These are phyloP conservation scores for Aspergillus carlsbadensis DNA, from an alignment of 495 filamentous ascomycete species.

Conservation along the genomic window DNA sequence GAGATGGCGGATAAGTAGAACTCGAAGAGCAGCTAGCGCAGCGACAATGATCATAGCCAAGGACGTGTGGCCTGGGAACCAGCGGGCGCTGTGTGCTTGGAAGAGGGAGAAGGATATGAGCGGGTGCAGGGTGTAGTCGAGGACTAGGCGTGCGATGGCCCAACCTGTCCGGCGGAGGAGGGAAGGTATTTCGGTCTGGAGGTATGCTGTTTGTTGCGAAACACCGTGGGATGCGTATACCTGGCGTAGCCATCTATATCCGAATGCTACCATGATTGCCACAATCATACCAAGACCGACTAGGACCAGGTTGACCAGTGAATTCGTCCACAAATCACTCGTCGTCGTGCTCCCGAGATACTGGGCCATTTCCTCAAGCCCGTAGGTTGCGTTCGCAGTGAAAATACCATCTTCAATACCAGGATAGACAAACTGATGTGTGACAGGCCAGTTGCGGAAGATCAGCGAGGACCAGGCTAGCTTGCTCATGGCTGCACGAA, in stretches of 20 bases:
- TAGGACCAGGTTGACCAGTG: slow-evolving; percentile 15
- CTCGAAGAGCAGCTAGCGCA: neutral
- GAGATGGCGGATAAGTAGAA: slow-evolving; percentile 3
- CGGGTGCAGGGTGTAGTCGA: slow-evolving; percentile 15
- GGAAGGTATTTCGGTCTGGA: neutral
- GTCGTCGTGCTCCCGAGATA: slow-evolving; percentile 12
- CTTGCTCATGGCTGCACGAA: slow-evolving; percentile 5
- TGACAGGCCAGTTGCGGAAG: slow-evolving; percentile 17
- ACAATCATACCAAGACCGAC: slow-evolving; percentile 7
- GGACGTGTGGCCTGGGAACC: slow-evolving; percentile 15
- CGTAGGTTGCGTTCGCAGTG: slow-evolving; percentile 10
- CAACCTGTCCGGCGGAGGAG: slow-evolving; percentile 14
- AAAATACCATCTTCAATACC: slow-evolving; percentile 13
- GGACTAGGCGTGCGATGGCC: slow-evolving; percentile 13
- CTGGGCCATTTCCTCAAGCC: slow-evolving; percentile 18
- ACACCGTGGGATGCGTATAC: neutral
- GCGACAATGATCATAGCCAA: slow-evolving; percentile 4
- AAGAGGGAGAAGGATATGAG: slow-evolving; percentile 14
- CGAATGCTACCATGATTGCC: neutral
- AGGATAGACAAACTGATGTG: slow-evolving; percentile 17
- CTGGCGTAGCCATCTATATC: neutral
- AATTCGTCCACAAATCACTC: slow-evolving; percentile 19
- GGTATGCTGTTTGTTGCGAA: neutral
- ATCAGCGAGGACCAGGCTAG: slow-evolving; percentile 20
- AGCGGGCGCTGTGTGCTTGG: slow-evolving; percentile 5